Conservation (phyloP, 768 basidiomycete species). For the Scleroderma citrinum region DNA sequence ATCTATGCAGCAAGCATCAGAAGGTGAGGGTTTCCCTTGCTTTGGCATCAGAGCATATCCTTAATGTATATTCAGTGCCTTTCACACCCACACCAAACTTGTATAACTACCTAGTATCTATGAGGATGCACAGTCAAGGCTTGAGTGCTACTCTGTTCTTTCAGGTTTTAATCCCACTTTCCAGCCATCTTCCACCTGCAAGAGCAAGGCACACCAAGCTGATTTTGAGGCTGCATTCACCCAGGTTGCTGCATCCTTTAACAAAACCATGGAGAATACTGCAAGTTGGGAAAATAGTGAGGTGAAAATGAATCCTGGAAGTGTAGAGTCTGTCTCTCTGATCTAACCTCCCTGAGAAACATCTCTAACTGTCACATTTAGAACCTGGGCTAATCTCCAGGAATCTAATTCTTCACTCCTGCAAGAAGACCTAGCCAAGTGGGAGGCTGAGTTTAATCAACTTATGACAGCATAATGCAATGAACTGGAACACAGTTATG, state of each 20-base stretch:
- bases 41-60: neutral
- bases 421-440: constrained; percentile 62
- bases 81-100: neutral
- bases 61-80: constrained; percentile 3
- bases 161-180: constrained; percentile 23
- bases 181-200: constrained; percentile 45
- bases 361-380: constrained; percentile 21
- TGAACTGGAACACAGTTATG: constrained; percentile 59
- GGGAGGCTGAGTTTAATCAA: constrained; percentile 82
- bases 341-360: neutral
- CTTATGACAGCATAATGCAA: constrained; percentile 66
- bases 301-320: constrained; percentile 33
- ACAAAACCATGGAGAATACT: constrained; percentile 36
- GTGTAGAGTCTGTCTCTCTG: constrained; percentile 44
- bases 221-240: constrained; percentile 88
- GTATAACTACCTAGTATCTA: constrained; percentile 22
- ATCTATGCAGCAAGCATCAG: neutral
- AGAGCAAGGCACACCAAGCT: constrained; percentile 71
- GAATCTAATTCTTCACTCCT: constrained; percentile 53
- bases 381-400: constrained; percentile 59
- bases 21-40: neutral
- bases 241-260: constrained; percentile 37
- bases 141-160: constrained; percentile 32
- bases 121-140: constrained; percentile 25
- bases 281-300: constrained; percentile 31